Evolutionary conservation across 345 rosid genomes (phyloP).

Genomic region (Populus euphratica): DNA sequence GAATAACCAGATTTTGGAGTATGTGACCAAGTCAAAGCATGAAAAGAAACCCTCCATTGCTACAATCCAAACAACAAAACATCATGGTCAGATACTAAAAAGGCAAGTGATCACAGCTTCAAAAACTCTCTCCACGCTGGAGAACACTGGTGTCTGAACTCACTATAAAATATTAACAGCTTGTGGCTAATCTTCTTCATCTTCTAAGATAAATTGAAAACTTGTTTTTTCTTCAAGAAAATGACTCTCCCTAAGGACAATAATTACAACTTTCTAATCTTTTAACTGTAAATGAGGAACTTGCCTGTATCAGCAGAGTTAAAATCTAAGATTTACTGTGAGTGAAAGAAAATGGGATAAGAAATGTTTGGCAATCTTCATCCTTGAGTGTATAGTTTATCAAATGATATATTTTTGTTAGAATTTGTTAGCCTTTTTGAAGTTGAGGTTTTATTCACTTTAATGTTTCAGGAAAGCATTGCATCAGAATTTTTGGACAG

Average conservation of each 20-base stretch:
- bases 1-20: neutral
- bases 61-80: neutral
- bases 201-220: slow-evolving; percentile 2
- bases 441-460: neutral
- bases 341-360: neutral
- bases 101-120: neutral
- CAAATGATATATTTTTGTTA: neutral
- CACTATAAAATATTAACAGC: neutral
- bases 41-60: neutral
- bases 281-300: neutral
- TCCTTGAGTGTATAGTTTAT: neutral
- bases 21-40: neutral
- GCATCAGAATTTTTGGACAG: slow-evolving; percentile 63
- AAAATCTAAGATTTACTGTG: neutral
- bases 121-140: neutral
- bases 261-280: neutral
- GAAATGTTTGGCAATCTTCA: neutral
- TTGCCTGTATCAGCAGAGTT: neutral
- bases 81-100: neutral
- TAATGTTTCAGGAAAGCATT: slow-evolving; percentile 62
- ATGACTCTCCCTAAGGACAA: neutral
- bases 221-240: neutral
- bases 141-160: neutral
- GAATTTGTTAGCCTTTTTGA: neutral
- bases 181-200: neutral